Conservation (phyloP, 2,329 filamentous ascomycete species). For the Fusarium sp. region DNA sequence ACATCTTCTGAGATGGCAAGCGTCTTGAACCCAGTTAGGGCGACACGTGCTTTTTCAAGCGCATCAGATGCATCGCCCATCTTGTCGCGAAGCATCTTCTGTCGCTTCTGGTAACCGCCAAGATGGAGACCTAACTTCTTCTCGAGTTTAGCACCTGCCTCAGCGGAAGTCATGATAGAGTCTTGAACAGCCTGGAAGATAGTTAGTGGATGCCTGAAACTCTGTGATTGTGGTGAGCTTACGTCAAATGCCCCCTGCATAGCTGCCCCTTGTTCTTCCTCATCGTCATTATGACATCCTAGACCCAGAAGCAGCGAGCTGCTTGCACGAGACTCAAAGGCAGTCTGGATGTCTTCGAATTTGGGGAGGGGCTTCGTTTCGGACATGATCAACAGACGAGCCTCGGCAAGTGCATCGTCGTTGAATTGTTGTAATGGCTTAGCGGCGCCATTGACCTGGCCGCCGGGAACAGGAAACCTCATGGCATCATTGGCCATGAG, state of each 20-base stretch:
- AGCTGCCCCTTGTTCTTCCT: constrained; percentile 72
- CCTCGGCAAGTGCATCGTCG: constrained; percentile 78
- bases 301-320: constrained; percentile 79
- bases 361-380: constrained; percentile 68
- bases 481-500: constrained; percentile 85
- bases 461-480: constrained; percentile 76
- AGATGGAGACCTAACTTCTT: constrained; percentile 91
- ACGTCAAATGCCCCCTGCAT: constrained; percentile 81
- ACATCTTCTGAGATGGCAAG: constrained; percentile 84
- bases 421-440: constrained; percentile 71
- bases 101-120: constrained; percentile 89
- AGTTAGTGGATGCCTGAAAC: constrained; percentile 25
- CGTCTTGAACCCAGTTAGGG: constrained; percentile 78
- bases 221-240: constrained; percentile 50
- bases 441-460: constrained; percentile 71
- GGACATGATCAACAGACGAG: constrained; percentile 79
- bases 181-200: constrained; percentile 72
- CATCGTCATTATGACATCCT: constrained; percentile 81
- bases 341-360: constrained; percentile 62
- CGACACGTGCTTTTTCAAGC: constrained; percentile 76
- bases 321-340: constrained; percentile 64
- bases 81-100: constrained; percentile 83
- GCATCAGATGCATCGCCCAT: constrained; percentile 79
- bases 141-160: constrained; percentile 86
- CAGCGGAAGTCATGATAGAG: constrained; percentile 77